phyloP scores from a whole-genome alignment of 495 filamentous ascomycete species.

The Talaromyces borbonicus region DNA sequence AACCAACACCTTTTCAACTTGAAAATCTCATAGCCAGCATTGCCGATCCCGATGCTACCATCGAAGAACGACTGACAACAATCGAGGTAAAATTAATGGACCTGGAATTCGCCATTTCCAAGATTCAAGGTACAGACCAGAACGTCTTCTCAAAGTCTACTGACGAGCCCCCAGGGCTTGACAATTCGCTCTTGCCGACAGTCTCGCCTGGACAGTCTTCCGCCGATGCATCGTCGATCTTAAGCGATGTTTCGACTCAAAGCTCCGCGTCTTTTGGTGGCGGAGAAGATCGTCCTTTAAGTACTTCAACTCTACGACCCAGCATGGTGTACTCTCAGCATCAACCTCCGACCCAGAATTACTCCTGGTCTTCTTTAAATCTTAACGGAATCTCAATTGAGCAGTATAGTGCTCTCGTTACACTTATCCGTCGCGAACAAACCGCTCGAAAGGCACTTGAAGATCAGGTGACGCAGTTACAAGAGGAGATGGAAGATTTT shows the following conservation, averaged over 20 bases:
- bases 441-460: conserved; percentile 44
- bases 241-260: conserved; percentile 17
- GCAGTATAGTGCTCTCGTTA: conserved; percentile 46
- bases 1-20: conserved; percentile 30
- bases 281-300: conserved; percentile 22
- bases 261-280: conserved; percentile 5
- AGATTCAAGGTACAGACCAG: conserved; percentile 33
- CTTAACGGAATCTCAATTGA: conserved; percentile 39
- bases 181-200: neutral
- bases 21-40: conserved; percentile 32
- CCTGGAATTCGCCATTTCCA: conserved; percentile 44
- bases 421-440: conserved; percentile 46
- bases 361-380: conserved; percentile 24
- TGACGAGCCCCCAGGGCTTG: neutral
- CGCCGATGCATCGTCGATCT: conserved; percentile 6
- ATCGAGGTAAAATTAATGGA: conserved; percentile 48
- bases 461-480: conserved; percentile 38
- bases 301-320: conserved; percentile 32
- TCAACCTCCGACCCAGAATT: conserved; percentile 11
- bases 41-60: conserved; percentile 36
- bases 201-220: neutral
- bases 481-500: conserved; percentile 39
- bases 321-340: conserved; percentile 23
- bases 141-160: conserved; percentile 7
- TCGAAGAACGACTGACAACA: conserved; percentile 43